Evolutionary conservation across 2,329 filamentous ascomycete species (phyloP).

Genomic region (Fusarium sp.): DNA sequence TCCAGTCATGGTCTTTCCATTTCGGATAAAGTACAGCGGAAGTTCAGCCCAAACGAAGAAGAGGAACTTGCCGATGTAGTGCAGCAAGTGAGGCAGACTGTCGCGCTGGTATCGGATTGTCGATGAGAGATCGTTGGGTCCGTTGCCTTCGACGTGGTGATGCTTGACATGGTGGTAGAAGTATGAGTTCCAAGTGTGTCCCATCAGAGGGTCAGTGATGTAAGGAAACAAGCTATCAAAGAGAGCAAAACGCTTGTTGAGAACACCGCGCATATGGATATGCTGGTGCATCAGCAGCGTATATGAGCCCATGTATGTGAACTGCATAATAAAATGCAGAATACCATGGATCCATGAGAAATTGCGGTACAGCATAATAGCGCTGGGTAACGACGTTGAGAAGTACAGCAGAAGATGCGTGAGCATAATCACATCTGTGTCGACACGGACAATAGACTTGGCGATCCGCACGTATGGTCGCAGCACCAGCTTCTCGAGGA

Average conservation of each 20-base stretch:
- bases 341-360: slow-evolving; percentile 77
- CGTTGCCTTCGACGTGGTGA: slow-evolving; percentile 85
- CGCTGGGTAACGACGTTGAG: slow-evolving; percentile 75
- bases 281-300: slow-evolving; percentile 88
- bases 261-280: slow-evolving; percentile 79
- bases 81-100: slow-evolving; percentile 71
- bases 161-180: slow-evolving; percentile 90
- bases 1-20: slow-evolving; percentile 66
- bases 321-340: slow-evolving; percentile 72
- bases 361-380: slow-evolving; percentile 69
- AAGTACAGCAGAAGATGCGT: slow-evolving; percentile 81
- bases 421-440: slow-evolving; percentile 81
- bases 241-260: slow-evolving; percentile 64
- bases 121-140: slow-evolving; percentile 78
- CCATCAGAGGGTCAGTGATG: slow-evolving; percentile 78
- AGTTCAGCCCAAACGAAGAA: slow-evolving; percentile 80
- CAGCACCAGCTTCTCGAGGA: slow-evolving; percentile 54
- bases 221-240: slow-evolving; percentile 78
- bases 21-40: slow-evolving; percentile 76
- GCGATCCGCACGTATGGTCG: slow-evolving; percentile 70
- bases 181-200: slow-evolving; percentile 87
- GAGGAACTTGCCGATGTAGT: slow-evolving; percentile 79
- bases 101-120: slow-evolving; percentile 83
- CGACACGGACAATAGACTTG: slow-evolving; percentile 67
- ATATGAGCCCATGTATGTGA: slow-evolving; percentile 77